These are phyloP conservation scores for Penicillium egyptiacum DNA, from an alignment of 495 filamentous ascomycete species.

Conservation along the genomic window DNA sequence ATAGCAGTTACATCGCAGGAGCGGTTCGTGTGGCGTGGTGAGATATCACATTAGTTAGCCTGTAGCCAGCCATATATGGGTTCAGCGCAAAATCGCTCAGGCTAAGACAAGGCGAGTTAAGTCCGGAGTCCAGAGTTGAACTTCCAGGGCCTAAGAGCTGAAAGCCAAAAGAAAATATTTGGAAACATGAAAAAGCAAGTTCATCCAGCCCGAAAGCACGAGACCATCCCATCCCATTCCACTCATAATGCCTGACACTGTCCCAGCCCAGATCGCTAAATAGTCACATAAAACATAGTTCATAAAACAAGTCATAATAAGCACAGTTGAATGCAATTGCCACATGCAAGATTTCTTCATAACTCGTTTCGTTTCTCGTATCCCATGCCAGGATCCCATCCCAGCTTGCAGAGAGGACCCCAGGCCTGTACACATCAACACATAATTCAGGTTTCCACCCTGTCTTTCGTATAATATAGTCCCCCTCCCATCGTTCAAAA, in stretches of 20 bases:
- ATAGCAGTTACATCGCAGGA: neutral
- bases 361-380: conserved; percentile 15
- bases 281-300: neutral
- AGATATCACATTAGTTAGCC: neutral
- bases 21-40: neutral
- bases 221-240: neutral
- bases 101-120: conserved; percentile 9
- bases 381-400: neutral
- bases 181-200: neutral
- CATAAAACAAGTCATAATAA: conserved; percentile 7
- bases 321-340: conserved; percentile 8
- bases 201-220: conserved; percentile 4
- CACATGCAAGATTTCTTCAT: conserved; percentile 13
- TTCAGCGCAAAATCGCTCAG: conserved; percentile 14
- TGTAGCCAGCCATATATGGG: conserved; percentile 23
- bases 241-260: neutral
- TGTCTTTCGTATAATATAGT: conserved; percentile 9
- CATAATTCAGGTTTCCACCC: conserved; percentile 8
- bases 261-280: conserved; percentile 1
- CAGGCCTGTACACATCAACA: conserved; percentile 9
- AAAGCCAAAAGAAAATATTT: neutral
- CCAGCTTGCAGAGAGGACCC: neutral
- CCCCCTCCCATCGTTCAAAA: neutral
- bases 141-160: neutral
- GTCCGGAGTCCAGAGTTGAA: neutral